Base-by-base conservation (phyloP, 2,329 filamentous ascomycete species). In the Zasmidium angulare region DNA sequence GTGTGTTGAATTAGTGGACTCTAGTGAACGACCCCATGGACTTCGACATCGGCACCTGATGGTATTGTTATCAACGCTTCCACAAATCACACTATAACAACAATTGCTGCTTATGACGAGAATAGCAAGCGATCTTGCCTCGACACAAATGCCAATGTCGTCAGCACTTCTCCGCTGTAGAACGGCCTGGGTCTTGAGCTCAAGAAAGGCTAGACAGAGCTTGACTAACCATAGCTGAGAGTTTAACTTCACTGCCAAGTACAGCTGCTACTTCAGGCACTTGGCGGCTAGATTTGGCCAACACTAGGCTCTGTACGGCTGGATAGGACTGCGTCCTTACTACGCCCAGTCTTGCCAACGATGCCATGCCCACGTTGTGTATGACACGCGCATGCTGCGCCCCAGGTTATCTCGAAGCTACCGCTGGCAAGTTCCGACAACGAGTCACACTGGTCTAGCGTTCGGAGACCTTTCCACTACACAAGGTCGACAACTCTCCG, bases 231-330 rank as follows among this genome's bases (percentile, higher is more conserved):
- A 29, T 24, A 23, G 23, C 36, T 36, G 19, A 36, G 31, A 55
- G 22, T 31, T 48, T 55, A 46, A 46, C 53, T 22, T 48, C 29
- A 48, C 36, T 55, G 53, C 53, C 53, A 55, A 55, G 43, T 31
- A 31, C 21, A 31, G 21, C 31, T 55, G 11, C 53, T 43, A 31
- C 12, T 48, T 48, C 10, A 7, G 43, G 53, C 43, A 26, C 23
- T 31, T 31, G 26, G 23, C 53, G 51, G 21, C 51, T 54, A 46
- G 12, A 23, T 31, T n/a, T 48, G 22, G 19, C 23, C 53, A 29
- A 24, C 46, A 31, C n/a, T 31, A 48, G 43, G 12, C 23, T 43
- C 43, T 43, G 23, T 24, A 48, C 40, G 14, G n/a, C 17, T 19
- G 26, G 53, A 55, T 19, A 7, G 10, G 36, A 14, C 22, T 43